phyloP scores from a whole-genome alignment of 306 rosid genomes.

The Dalbergia cultrata region DNA sequence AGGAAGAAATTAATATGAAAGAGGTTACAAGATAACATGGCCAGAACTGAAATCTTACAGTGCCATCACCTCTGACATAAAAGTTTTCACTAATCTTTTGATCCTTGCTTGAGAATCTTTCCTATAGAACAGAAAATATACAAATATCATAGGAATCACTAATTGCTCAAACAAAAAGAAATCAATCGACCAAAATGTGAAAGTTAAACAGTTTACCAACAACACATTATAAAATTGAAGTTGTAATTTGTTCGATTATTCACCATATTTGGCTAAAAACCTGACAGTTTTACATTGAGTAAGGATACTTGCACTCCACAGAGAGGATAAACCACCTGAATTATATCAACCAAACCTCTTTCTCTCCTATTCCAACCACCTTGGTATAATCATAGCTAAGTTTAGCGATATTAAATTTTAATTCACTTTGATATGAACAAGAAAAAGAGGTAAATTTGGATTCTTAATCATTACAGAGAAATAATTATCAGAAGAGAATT shows the following conservation, averaged over 20 bases:
- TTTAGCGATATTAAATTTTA: conserved; percentile 8
- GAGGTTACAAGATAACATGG: conserved; percentile 9
- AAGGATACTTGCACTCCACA: not conserved
- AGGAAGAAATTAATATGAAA: conserved; percentile 28
- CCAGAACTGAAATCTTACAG: conserved; percentile 67
- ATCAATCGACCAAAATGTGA: conserved; percentile 25
- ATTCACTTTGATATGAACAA: conserved; percentile 34
- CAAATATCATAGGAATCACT: conserved; percentile 12
- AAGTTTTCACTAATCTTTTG: conserved; percentile 89
- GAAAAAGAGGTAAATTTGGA: conserved; percentile 20
- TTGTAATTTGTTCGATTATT: conserved; percentile 1
- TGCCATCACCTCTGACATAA: conserved; percentile 95
- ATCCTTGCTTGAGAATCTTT: conserved; percentile 87
- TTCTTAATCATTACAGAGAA: conserved; percentile 15
- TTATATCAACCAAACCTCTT: conserved; percentile 14
- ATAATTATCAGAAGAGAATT: conserved; percentile 41
- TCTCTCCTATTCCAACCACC: conserved; percentile 19
- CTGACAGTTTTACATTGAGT: conserved; percentile 13
- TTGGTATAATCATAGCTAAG: conserved; percentile 15
- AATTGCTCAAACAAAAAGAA: conserved; percentile 25
- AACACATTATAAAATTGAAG: conserved; percentile 14
- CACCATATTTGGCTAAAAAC: conserved; percentile 40
- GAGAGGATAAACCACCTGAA: conserved; percentile 31
- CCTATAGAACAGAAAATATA: conserved; percentile 58
- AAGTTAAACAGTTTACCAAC: conserved; percentile 10